Base-by-base conservation (phyloP, 352 stramenopile species). In the Phytopythium mirpurense region DNA sequence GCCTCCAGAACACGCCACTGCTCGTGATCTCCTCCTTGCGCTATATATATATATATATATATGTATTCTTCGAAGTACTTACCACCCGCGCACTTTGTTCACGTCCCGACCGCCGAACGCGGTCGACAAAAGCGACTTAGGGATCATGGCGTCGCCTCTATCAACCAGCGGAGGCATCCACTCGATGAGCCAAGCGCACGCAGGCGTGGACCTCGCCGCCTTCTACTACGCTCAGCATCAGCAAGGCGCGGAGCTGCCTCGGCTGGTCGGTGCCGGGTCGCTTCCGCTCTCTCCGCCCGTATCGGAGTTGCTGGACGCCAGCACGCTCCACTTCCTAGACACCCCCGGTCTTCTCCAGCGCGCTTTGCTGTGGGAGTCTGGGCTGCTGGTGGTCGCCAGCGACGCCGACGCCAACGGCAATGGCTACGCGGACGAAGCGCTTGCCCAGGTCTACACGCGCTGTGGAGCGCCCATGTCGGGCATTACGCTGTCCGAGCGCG, bases 311-410 rank as follows among this genome's bases (percentile, higher is more conserved):
- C 23, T 52, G 1, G 31, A 32, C 2, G 19, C 46, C 14, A 23
- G 27, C n/a, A 19, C 31, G 21, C 11, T 52, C 19, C 1, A 9
- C 31, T 42, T 52, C 29, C 18, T 12, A 2, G 18, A 52, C n/a
- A 19, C 32, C 5, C 31, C 46, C 7, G 46, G 46, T 0, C 46
- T 52, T 3, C 8, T 52, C 2, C 46, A 52, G n/a, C 46, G 46
- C 15, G 29, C 46, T n/a, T n/a, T 52, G 9, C 9, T 52, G 12
- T 52, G 46, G 46, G 46, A 52, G 14, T 41, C 46, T 6, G 31
- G 46, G n/a, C 29, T 38, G n/a, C 31, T 52, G 7, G 11, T n/a
- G 3, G n/a, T 18, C 2, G n/a, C 46, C 8, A 52, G 10, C 18
- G 46, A 31, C 4, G 31, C 5, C 12, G 18, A 15, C n/a, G n/a